A percentile compares a stretch with the other conserved stretches of the same genome.
phyloP scores from a whole-genome alignment of 2,329 filamentous ascomycete species.

The Fusarium sp. region DNA sequence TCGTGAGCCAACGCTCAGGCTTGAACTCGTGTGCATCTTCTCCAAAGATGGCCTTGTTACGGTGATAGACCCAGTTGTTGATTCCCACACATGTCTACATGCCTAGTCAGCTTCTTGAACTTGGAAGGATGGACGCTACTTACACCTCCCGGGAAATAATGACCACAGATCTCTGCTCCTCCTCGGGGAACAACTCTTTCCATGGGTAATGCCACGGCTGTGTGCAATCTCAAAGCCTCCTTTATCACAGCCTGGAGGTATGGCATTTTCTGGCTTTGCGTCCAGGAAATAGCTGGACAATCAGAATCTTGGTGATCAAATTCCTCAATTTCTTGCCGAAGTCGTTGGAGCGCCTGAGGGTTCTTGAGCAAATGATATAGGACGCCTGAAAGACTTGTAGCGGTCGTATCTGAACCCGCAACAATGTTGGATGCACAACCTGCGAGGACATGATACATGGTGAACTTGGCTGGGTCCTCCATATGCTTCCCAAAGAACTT shows the following conservation, averaged over 20 bases:
- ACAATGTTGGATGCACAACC: conserved; percentile 2
- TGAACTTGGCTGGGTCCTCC: background rate
- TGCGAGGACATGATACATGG: background rate
- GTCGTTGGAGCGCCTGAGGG: background rate
- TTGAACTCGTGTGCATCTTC: background rate
- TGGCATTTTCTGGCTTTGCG: background rate
- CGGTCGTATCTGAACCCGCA: background rate
- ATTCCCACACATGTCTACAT: background rate
- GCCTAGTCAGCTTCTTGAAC: background rate
- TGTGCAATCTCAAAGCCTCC: background rate
- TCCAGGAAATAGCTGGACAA: background rate
- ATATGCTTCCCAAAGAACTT: background rate
- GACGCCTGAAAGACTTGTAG: background rate
- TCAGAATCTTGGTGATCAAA: background rate
- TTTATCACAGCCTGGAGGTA: conserved; percentile 4
- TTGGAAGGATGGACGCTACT: background rate
- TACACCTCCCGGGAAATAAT: background rate
- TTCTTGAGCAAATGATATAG: background rate
- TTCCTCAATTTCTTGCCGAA: background rate
- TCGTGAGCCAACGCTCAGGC: conserved; percentile 1
- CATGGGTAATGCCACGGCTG: background rate
- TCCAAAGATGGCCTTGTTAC: background rate
- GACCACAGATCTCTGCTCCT: background rate
- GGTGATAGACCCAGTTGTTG: conserved; percentile 4
- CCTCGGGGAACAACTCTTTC: background rate